A percentile compares a stretch with the other conserved stretches of the same genome.
phyloP scores from a whole-genome alignment of 495 filamentous ascomycete genomes.

The Annulohypoxylon bovei region DNA sequence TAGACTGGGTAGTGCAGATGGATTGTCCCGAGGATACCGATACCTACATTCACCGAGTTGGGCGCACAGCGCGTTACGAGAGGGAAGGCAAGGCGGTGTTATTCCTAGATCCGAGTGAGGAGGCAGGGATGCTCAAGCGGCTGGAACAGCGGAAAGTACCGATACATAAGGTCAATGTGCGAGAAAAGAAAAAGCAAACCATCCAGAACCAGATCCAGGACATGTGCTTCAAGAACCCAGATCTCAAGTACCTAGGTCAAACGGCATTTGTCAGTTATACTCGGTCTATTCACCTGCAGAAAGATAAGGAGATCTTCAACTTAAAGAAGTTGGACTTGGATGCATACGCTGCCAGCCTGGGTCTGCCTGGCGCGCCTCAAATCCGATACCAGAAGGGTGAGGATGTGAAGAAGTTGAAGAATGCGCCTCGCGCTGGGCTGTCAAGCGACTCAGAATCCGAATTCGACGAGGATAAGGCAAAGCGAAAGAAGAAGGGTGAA shows the following conservation, averaged over 20 bases:
- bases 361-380: slow-evolving; percentile 87
- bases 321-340: slow-evolving; percentile 83
- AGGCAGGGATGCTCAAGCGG: slow-evolving; percentile 81
- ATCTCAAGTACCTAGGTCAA: slow-evolving; percentile 93
- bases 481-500: slow-evolving; percentile 67
- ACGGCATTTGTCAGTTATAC: slow-evolving; percentile 94
- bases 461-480: slow-evolving; percentile 60
- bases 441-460: slow-evolving; percentile 62
- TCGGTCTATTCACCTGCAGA: slow-evolving; percentile 83
- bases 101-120: slow-evolving; percentile 92
- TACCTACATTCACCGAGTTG: slow-evolving; percentile 97
- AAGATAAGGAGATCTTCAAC: slow-evolving; percentile 91
- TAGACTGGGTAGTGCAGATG: slow-evolving; percentile 96
- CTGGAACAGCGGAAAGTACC: slow-evolving; percentile 89
- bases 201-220: slow-evolving; percentile 86
- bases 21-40: slow-evolving; percentile 97
- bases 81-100: slow-evolving; percentile 86
- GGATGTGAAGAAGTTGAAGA: slow-evolving; percentile 86
- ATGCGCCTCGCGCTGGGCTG: slow-evolving; percentile 72
- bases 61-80: slow-evolving; percentile 93
- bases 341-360: slow-evolving; percentile 83
- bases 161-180: slow-evolving; percentile 83
- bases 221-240: slow-evolving; percentile 93
- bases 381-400: slow-evolving; percentile 93
- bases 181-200: slow-evolving; percentile 86